phyloP scores from a whole-genome alignment of 2,329 filamentous ascomycete genomes.

The Aspergillus clavatus region DNA sequence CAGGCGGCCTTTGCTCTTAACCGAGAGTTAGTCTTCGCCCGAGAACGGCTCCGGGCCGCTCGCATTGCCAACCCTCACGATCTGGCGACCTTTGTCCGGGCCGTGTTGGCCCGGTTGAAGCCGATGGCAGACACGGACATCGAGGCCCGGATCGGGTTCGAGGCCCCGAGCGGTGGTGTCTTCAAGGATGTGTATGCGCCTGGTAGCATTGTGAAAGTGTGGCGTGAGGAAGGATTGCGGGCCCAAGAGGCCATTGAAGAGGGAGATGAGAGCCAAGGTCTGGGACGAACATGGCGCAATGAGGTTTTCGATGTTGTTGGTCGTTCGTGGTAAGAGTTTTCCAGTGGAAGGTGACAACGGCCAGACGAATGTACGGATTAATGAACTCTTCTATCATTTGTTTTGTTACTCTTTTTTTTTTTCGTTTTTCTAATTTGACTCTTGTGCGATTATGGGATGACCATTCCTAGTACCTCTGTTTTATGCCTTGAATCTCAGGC shows the following conservation, averaged over 20 bases:
- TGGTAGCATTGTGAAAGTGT: constrained; percentile 82
- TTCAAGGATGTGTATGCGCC: constrained; percentile 86
- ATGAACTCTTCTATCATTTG: too few species aligned
- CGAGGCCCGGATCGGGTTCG: constrained; percentile 67
- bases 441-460: too few species aligned
- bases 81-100: constrained; percentile 74
- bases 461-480: too few species aligned
- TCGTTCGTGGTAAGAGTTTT: constrained; percentile 4
- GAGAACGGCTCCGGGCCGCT: constrained; percentile 80
- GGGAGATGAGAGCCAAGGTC: constrained; percentile 54
- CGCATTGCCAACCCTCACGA: constrained; percentile 77
- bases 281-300: constrained; percentile 65
- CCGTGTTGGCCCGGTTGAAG: constrained; percentile 69
- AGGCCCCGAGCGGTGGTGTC: constrained; percentile 55
- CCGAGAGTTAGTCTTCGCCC: constrained; percentile 77
- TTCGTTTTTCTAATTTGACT: too few species aligned
- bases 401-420: too few species aligned
- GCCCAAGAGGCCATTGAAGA: constrained; percentile 73
- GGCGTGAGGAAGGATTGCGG: constrained; percentile 70
- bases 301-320: constrained; percentile 63
- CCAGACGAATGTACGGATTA: too few species aligned
- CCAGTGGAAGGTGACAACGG: too few species aligned
- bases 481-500: neutral
- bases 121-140: constrained; percentile 71
- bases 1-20: constrained; percentile 69